phyloP scores from a whole-genome alignment of 495 filamentous ascomycete species.

The Daldinia decipiens region DNA sequence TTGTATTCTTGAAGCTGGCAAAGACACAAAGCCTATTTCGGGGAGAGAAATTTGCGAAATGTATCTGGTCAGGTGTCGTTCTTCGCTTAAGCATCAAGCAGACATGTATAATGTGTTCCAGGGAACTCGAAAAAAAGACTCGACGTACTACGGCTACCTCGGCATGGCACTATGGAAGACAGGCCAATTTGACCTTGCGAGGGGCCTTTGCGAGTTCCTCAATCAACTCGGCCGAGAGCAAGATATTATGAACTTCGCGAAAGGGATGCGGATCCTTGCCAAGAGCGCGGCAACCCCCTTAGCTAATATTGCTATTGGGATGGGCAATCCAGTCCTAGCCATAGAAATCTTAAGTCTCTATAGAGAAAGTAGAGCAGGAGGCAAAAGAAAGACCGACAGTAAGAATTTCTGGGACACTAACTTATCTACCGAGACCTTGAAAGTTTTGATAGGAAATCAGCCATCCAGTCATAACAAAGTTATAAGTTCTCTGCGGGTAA shows the following conservation, averaged over 20 bases:
- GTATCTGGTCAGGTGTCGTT: slow-evolving; percentile 28
- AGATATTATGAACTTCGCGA: slow-evolving; percentile 26
- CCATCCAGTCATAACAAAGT: slow-evolving; percentile 19
- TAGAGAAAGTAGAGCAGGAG: slow-evolving; percentile 17
- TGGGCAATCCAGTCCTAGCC: slow-evolving; percentile 31
- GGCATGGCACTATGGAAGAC: slow-evolving; percentile 22
- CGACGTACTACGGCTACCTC: slow-evolving; percentile 14
- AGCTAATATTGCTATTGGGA: slow-evolving; percentile 32
- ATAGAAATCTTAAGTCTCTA: slow-evolving; percentile 39
- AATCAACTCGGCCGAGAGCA: slow-evolving; percentile 31
- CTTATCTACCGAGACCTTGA: slow-evolving; percentile 28
- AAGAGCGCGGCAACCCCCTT: slow-evolving; percentile 16
- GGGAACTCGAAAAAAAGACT: background rate
- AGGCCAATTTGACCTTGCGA: slow-evolving; percentile 13
- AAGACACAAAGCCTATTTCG: slow-evolving; percentile 10
- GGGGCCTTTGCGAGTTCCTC: slow-evolving; percentile 31
- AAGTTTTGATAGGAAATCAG: slow-evolving; percentile 20
- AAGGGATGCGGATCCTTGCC: slow-evolving; percentile 16
- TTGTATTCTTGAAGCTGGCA: slow-evolving; percentile 35
- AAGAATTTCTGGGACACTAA: slow-evolving; percentile 24
- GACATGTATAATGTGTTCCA: slow-evolving; percentile 1
- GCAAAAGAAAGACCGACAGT: background rate
- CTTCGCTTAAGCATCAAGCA: slow-evolving; percentile 9
- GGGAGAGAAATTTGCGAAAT: slow-evolving; percentile 38
- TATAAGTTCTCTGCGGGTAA: slow-evolving; percentile 21